Base-by-base conservation (phyloP, 257 asterid species). In the Lithospermum erythrorhizon region DNA sequence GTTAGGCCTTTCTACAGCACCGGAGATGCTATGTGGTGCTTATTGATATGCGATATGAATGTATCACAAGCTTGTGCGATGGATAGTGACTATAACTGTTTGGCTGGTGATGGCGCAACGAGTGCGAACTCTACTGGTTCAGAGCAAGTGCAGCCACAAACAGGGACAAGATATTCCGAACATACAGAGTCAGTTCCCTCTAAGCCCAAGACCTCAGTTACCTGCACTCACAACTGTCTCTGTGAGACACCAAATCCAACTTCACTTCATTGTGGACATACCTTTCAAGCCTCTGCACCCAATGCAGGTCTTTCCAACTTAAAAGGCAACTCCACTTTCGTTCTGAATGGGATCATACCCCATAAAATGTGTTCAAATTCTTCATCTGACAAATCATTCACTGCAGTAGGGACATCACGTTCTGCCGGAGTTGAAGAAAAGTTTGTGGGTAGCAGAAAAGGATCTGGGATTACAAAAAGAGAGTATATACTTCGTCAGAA, bases 11-110 rank as follows among this genome's bases (percentile, higher is more conserved):
- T 82, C 73, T 87, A 82, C 70, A 93, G 96, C 83, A 86, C 85
- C 0, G 95, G 99, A 58, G 96, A 93, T 52, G 97, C 99, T 62
- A 93, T 93, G 97, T 93, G 99, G 99, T 93, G 90, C 72, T 73
- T 93, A 78, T 73, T 93, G 77, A 74, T 89, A 69, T 86, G 97
- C 59, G 99, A 93, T 66, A 87, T 89, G 95, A 89, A 89, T 61
- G 85, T 84, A 18, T 80, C 96, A 5, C 96, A 78, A 65, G 97
- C 95, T 66, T 93, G 97, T 76, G 94, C 89, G 19, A 77, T 84
- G 91, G 96, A 86, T 63, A 73, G 75, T 65, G 95, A 86, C 54
- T 76, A 68, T 63, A 76, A 70, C 66, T 65, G 78, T 84, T 75
- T 78, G 56, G 58, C 67, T 29, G 73, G 72, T 58, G 90, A 70